phyloP scores from a whole-genome alignment of 2,329 filamentous ascomycete genomes.

The Rugonectria rugulosa region DNA sequence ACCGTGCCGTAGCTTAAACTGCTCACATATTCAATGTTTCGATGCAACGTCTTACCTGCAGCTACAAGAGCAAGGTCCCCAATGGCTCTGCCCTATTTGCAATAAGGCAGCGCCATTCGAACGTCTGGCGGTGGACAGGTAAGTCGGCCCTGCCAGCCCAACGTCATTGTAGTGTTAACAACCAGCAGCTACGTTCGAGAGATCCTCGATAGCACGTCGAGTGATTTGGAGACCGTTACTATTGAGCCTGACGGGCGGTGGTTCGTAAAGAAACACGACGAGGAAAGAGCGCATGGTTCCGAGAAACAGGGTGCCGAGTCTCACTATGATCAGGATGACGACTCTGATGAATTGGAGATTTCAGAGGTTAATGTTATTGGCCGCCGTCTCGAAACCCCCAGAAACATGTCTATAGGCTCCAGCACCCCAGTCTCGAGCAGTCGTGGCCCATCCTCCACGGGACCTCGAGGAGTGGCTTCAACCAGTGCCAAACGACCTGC shows the following conservation, averaged over 20 bases:
- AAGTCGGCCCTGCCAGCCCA: constrained; percentile 43
- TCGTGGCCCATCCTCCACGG: constrained; percentile 45
- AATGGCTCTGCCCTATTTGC: constrained; percentile 96
- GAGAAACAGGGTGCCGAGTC: constrained; percentile 16
- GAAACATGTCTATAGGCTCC: constrained; percentile 44
- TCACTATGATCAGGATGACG: constrained; percentile 49
- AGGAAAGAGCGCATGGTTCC: constrained; percentile 36
- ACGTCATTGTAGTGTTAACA: not conserved
- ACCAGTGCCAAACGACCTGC: constrained; percentile 57
- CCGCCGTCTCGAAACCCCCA: constrained; percentile 48
- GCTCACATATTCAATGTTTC: constrained; percentile 93
- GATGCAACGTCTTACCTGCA: constrained; percentile 92
- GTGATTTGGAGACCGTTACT: constrained; percentile 81
- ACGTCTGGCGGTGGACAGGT: constrained; percentile 86
- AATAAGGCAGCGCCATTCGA: constrained; percentile 84
- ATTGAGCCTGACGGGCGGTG: constrained; percentile 89
- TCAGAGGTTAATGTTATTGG: constrained; percentile 51
- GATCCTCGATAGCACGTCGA: constrained; percentile 78
- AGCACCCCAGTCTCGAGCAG: constrained; percentile 49
- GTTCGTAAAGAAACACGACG: constrained; percentile 54
- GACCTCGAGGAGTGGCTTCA: constrained; percentile 45
- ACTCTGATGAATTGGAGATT: constrained; percentile 61
- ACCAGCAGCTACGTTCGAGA: constrained; percentile 78
- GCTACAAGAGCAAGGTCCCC: constrained; percentile 93
- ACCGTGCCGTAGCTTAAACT: constrained; percentile 81